Conservation (phyloP, 306 rosid species). For the Clitoria ternatea region DNA sequence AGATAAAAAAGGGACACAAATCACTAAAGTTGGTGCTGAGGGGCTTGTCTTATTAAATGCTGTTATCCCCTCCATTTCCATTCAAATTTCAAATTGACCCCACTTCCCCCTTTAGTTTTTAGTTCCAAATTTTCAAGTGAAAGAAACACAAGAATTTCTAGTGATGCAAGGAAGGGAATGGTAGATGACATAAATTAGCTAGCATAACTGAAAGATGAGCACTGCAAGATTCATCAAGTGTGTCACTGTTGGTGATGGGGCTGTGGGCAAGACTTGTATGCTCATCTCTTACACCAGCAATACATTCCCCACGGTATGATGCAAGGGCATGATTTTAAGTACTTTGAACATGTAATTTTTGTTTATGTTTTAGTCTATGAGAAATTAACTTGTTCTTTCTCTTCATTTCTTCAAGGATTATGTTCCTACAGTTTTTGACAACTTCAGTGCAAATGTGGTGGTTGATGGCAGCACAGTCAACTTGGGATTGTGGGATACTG, state of each 20-base stretch:
- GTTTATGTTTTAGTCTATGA: background rate
- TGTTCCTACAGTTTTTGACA: constrained; percentile 2
- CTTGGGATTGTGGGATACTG: constrained; percentile 4
- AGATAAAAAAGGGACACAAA: background rate
- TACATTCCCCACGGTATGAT: background rate
- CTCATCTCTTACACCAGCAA: constrained; percentile 1
- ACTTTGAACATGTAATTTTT: background rate
- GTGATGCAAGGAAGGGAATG: background rate
- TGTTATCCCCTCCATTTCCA: background rate
- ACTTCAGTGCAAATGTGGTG: constrained; percentile 8
- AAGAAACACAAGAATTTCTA: background rate
- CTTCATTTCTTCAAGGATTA: background rate
- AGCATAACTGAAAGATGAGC: background rate
- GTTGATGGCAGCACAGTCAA: constrained; percentile 1
- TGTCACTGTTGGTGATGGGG: constrained; percentile 10
- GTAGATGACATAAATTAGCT: background rate
- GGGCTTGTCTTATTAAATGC: background rate
- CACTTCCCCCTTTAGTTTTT: background rate
- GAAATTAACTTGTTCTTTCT: background rate
- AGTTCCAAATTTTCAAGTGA: background rate
- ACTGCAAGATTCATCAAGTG: background rate
- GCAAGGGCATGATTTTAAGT: background rate
- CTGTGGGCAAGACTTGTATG: constrained; percentile 8
- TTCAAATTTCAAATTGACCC: background rate
- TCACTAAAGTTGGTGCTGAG: background rate